These are phyloP conservation scores for Crassisporium funariophilum DNA, from an alignment of 768 basidiomycete genomes.

Conservation along the genomic window DNA sequence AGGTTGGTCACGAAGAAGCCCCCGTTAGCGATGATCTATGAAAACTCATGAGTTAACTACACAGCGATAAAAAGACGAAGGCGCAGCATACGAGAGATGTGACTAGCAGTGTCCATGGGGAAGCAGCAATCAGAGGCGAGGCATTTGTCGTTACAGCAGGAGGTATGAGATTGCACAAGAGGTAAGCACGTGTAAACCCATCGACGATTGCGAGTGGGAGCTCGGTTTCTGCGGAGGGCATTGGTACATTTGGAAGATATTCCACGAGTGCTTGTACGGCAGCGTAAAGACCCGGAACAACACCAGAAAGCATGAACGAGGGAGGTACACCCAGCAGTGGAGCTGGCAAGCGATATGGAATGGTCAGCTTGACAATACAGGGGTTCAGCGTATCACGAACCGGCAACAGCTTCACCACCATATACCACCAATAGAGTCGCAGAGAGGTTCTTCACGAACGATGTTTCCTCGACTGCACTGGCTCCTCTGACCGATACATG, in stretches of 20 bases:
- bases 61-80: not conserved
- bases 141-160: slow-evolving; percentile 61
- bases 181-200: slow-evolving; percentile 75
- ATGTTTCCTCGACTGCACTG: slow-evolving; percentile 45
- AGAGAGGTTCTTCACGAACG: slow-evolving; percentile 58
- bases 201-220: slow-evolving; percentile 75
- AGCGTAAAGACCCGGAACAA: slow-evolving; percentile 63
- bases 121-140: slow-evolving; percentile 52
- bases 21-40: slow-evolving; percentile 69
- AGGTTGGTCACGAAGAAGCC: slow-evolving; percentile 82
- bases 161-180: slow-evolving; percentile 79
- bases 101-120: slow-evolving; percentile 78
- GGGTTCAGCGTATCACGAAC: slow-evolving; percentile 39
- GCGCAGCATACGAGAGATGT: slow-evolving; percentile 62
- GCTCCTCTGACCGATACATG: slow-evolving; percentile 26
- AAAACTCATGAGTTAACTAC: not conserved
- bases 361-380: slow-evolving; percentile 3
- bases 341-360: slow-evolving; percentile 36
- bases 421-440: slow-evolving; percentile 71
- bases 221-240: slow-evolving; percentile 57
- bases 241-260: slow-evolving; percentile 57
- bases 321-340: slow-evolving; percentile 67
- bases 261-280: slow-evolving; percentile 63
- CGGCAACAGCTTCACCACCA: slow-evolving; percentile 73
- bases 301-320: slow-evolving; percentile 80